phyloP scores from a whole-genome alignment of 2,329 filamentous ascomycete species.

The Trichoderma gracile region DNA sequence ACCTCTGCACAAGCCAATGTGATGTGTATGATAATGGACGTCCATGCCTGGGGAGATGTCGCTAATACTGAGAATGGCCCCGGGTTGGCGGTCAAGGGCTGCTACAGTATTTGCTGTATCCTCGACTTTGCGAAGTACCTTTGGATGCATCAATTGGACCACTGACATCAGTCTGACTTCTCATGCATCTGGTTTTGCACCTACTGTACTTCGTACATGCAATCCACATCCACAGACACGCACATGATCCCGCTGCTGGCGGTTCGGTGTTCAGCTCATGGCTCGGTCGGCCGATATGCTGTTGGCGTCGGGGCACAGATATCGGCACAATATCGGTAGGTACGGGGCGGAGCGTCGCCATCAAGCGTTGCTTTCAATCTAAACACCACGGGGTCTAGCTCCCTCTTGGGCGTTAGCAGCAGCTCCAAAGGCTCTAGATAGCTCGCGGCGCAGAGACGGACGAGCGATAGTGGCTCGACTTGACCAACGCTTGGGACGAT shows the following conservation, averaged over 20 bases:
- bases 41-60: not conserved
- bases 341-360: conserved; percentile 15
- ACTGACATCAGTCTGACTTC: too few relatives aligned
- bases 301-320: not conserved
- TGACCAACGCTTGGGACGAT: conserved; percentile 11
- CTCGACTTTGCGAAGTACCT: too few relatives aligned
- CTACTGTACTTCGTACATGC: not conserved
- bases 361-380: conserved; percentile 1
- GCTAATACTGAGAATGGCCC: not conserved
- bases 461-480: conserved; percentile 17
- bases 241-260: not conserved
- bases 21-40: not conserved
- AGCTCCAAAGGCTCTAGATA: not conserved
- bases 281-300: not conserved
- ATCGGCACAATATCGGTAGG: conserved; percentile 25
- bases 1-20: conserved; percentile 4
- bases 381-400: conserved; percentile 15
- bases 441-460: not conserved
- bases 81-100: conserved; percentile 14
- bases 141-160: too few relatives aligned
- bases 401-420: conserved; percentile 21
- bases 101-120: not conserved
- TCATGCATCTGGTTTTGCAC: too few relatives aligned
- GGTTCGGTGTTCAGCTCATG: not conserved
- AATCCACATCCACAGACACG: not conserved